Percentiles rank a stretch among this genome's conserved stretches.
Evolutionary conservation across 108 stramenopile genomes (phyloP).

Genomic region (Cyclotella sp.): DNA sequence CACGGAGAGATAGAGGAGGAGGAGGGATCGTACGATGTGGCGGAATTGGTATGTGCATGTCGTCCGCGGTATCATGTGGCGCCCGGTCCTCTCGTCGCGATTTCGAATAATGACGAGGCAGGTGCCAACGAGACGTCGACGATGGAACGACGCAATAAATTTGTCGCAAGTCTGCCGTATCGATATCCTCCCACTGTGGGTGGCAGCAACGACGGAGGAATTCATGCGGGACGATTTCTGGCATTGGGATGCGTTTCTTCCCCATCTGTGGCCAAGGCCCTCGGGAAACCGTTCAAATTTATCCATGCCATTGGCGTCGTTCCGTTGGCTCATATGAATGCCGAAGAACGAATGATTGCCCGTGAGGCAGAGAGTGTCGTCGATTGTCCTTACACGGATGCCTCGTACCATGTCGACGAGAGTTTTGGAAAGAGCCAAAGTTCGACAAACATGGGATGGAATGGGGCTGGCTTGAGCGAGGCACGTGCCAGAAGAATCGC

Average conservation of each 20-base stretch:
- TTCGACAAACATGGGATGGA: neutral
- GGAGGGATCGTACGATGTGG: constrained; percentile 72
- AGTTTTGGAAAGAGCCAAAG: no score
- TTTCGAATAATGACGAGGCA: neutral
- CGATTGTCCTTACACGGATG: constrained; percentile 73
- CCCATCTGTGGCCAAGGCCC: constrained; percentile 38
- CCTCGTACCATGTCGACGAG: constrained; percentile 43
- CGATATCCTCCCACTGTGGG: constrained; percentile 43
- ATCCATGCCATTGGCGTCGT: constrained; percentile 86
- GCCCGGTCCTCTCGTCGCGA: constrained; percentile 28
- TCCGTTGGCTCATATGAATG: constrained; percentile 61
- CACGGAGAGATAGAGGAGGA: neutral
- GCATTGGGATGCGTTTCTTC: constrained; percentile 62
- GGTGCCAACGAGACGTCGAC: neutral
- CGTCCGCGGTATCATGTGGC: constrained; percentile 84
- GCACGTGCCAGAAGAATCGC: constrained; percentile 64
- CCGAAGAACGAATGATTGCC: constrained; percentile 39
- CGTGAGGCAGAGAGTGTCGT: constrained; percentile 45
- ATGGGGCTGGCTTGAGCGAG: constrained; percentile 53
- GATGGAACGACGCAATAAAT: constrained; percentile 31
- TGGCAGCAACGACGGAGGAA: neutral
- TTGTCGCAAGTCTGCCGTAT: constrained; percentile 57
- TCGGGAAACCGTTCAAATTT: constrained; percentile 73
- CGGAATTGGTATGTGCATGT: constrained; percentile 68
- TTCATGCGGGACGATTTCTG: constrained; percentile 80